Evolutionary conservation across 2,329 filamentous ascomycete species (phyloP), one percentile per base, ranked within the genome.

Genomic region (Lecanicillium sp.): DNA sequence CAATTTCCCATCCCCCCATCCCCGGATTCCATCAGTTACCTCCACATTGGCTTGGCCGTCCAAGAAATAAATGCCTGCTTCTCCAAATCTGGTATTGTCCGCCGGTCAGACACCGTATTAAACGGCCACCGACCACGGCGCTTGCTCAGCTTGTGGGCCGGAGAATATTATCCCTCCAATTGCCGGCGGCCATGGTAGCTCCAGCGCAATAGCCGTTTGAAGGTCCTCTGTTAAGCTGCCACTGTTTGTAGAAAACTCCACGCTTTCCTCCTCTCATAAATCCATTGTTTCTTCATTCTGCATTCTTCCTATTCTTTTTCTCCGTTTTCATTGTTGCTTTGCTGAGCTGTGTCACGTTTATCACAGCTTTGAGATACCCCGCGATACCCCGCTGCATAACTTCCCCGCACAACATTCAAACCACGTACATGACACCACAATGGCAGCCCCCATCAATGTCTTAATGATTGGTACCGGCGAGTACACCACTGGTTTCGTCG

Each of bases 401-500:
- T 33, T 26, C 15, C 26, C 45, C 46, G n/a, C 30, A 30, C 17
- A 11, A 7, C 46, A 39, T 7, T 27, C 19, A 1, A 12, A n/a
- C n/a, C n/a, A n/a, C n/a, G n/a, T n/a, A n/a, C n/a, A n/a, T n/a
- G n/a, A n/a, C n/a, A n/a, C n/a, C n/a, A 43, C 26, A 7, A 49
- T 49, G 47, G 21, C 47, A 6, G 32, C 40, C 17, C 33, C 32
- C 20, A 27, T 49, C 27, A 49, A 44, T n/a, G 47, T 49, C 20
- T 35, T 49, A 27, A 49, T 49, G 47, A 80, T 95, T 51, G 90
- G 90, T 55, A 95, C 90, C 10, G 91, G 90, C 61, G 90, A 96
- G 77, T 96, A 96, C 76, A 96, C 91, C 59, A 96, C 91, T 36
- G 90, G 90, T 50, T 96, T 93, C 58, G 90, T 95, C 49, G 89